A percentile compares a stretch with the other conserved stretches of the same genome.
phyloP scores from a whole-genome alignment of 371 early-diverging fungal genomes.

The Mucor ambiguus region DNA sequence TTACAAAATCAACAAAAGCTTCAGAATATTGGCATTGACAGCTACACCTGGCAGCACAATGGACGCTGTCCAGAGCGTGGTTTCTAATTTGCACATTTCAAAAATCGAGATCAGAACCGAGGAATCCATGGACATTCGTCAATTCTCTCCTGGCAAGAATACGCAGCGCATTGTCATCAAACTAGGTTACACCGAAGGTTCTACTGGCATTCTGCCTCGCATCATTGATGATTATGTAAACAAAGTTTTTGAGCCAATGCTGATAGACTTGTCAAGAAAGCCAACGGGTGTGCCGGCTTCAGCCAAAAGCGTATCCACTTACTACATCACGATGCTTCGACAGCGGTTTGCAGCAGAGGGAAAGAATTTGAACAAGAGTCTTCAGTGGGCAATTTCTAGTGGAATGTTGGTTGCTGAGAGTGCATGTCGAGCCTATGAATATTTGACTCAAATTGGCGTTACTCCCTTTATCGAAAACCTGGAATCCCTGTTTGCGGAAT shows the following conservation, averaged over 20 bases:
- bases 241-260: slow-evolving; percentile 46
- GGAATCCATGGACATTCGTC: slow-evolving; percentile 82
- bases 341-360: slow-evolving; percentile 36
- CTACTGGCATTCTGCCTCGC: slow-evolving; percentile 42
- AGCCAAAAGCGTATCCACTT: slow-evolving; percentile 47
- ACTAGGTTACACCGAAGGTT: slow-evolving; percentile 60
- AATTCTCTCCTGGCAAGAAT: slow-evolving; percentile 70
- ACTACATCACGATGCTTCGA: slow-evolving; percentile 47
- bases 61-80: slow-evolving; percentile 78
- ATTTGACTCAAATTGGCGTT: slow-evolving; percentile 67
- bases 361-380: slow-evolving; percentile 23
- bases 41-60: slow-evolving; percentile 88
- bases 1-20: slow-evolving; percentile 47
- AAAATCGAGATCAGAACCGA: slow-evolving; percentile 89
- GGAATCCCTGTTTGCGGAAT: slow-evolving; percentile 30
- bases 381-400: slow-evolving; percentile 36
- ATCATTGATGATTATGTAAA: slow-evolving; percentile 31
- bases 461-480: slow-evolving; percentile 57
- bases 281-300: slow-evolving; percentile 49
- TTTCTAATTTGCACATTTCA: slow-evolving; percentile 76
- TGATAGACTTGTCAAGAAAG: slow-evolving; percentile 48
- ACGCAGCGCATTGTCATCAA: slow-evolving; percentile 69
- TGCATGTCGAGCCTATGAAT: slow-evolving; percentile 54
- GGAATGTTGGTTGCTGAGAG: slow-evolving; percentile 32
- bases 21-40: slow-evolving; percentile 87